Base-by-base conservation (phyloP, 2,329 filamentous ascomycete species). In the Penicillium sp. region DNA sequence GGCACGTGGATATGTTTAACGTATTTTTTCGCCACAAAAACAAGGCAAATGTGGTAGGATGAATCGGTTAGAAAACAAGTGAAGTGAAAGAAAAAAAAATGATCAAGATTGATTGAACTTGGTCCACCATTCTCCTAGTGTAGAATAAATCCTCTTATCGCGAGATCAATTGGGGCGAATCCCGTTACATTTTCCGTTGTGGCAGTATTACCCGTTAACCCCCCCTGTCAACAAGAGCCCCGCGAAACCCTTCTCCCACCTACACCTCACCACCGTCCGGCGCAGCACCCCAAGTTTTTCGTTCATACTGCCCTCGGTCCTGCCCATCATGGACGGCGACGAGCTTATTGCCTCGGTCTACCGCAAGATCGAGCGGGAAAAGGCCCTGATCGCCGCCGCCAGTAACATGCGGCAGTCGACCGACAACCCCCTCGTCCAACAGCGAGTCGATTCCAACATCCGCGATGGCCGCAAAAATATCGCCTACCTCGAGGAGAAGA, bases 321-420 rank as follows among this genome's bases (percentile, higher is more conserved):
- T 68, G 68, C 72, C 74, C 75, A 80, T 65, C 72, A 87, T 86
- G 80, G 81, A 79, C 61, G 81, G 80, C 74, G 84, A 87, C 71
- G 82, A 86, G 66, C 81, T 85, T 64, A 83, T 87, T 78, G 87
- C 87, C 78, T 90, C 91, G 76, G 92, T 99, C 79, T 87, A 90
- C 80, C 90, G 88, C 81, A 98, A 99, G 89, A 98, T 99, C 78
- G 91, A 97, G 82, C 88, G 93, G 75, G 95, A 99, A 79, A 93
- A 93, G 83, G 90, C 89, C 70, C 87, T 98, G 72, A 95, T 99
- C 82, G 90, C 90, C 76, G 93, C 91, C 70, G 93, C 93, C 67
- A 95, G 91, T 78, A 87, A 90, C 68, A 96, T 99, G 93, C 90
- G 92, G 78, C 89, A 93, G 78, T 93, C 95, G 76, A 97, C 93